Evolutionary conservation across 2,329 filamentous ascomycete genomes (phyloP), one percentile per base, ranked within the genome.

Genomic region (Colletotrichum cordylinicola): DNA sequence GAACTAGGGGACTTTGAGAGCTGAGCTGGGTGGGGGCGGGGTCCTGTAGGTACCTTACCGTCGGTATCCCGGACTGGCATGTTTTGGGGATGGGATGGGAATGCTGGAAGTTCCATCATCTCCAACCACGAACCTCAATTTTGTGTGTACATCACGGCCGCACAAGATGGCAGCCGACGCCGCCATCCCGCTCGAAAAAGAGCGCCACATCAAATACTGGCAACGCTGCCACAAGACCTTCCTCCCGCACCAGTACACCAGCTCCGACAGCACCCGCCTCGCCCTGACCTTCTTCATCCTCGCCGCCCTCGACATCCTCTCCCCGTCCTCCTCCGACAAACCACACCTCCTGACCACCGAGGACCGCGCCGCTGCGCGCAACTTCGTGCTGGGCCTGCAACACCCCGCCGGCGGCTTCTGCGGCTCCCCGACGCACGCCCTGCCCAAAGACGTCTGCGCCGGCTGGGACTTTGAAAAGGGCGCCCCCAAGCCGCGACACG

Each of bases 221-320:
- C 91, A 96, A 79, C 93, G 96, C 82, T 98, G 96, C 83, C 90
- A 97, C 78, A 94, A 94, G 83, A 94, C 93, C 29, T 90, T 94
- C 77, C 92, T 99, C 8, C 97, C 97, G 0, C 90, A 93, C 61
- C 90, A 92, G 77, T 99, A 98, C 87, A 98, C 95, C 18, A 90
- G 93, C 83, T 97, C 94, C 83, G 97, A 99, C 86, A 95, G 95
- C 79, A 96, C 94, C 81, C 96, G 97, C 80, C 94, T 98, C 88
- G 94, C 94, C 7, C 92, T 98, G 70, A 96, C 93, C 79, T 98
- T 94, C 87, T 98, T 99, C 88, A 96, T 94, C 79, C 87, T 98
- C 80, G 94, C 95, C 9, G 95, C 95, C 2, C 89, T 98, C 65
- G 95, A 98, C 82, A 87, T 98, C 2, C 92, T 99, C 35, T 92